Base-by-base conservation (phyloP, 2,329 filamentous ascomycete genomes). In the Lachnellula hyalina region DNA sequence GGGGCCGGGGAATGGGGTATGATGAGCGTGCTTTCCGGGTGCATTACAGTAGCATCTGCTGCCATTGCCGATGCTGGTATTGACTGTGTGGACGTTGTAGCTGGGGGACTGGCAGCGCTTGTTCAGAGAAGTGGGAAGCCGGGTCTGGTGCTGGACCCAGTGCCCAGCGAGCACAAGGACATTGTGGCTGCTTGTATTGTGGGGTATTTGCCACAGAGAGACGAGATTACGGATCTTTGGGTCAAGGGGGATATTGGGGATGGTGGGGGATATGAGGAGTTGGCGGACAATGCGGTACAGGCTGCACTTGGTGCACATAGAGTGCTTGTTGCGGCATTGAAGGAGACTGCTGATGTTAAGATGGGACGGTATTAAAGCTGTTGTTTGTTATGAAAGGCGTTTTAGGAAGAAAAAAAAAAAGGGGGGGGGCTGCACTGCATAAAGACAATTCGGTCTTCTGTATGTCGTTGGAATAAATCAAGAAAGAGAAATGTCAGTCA, bases 161-260 rank as follows among this genome's bases (percentile, higher is more conserved):
- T 89, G 60, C 85, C 91, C 7, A 82, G 86, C 5, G 91, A 96
- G 68, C 90, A 96, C 69, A 76, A 82, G 28, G 80, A 84, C 36
- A 82, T 97, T 51, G 71, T 88, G 46, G 90, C 92, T 11, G 90
- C 89, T 47, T 96, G 90, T 72, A 90, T 94, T 59, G 87, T 99
- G 38, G 94, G 87, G 11, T 97, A 96, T 71, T 79, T 97, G 62
- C 88, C 91, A 50, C 81, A 79, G 21, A 80, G 92, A 59, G 93
- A 97, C 63, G 94, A 99, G 71, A 84, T 97, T 50, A 96, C 93
- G 8, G 92, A 96, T 68, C 72, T 97, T 17, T 99, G 94, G 94
- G 82, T 95, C 67, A 96, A 92, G 74, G 93, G 94, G 17, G 78
- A 85, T 67, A 72, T 76, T 50, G 72, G 72, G 4, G 55, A 62